Base-by-base conservation (phyloP, 495 filamentous ascomycete species). In the Aspergillus bertholletiae region DNA sequence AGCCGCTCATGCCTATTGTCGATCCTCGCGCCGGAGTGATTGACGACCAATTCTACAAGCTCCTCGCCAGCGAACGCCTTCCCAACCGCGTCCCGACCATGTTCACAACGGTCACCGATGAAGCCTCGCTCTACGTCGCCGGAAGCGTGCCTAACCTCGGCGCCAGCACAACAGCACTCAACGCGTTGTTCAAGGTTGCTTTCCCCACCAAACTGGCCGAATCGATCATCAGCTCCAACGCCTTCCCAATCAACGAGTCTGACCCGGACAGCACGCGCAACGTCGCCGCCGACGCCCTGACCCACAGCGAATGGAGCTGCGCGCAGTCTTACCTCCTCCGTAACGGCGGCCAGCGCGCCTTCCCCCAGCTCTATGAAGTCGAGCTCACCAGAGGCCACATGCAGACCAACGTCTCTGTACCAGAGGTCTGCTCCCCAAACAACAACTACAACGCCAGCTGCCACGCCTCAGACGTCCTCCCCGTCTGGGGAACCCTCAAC, bases 401-500 rank as follows among this genome's bases (percentile, higher is more conserved):
- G 17, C 61, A 62, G 21, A 61, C 55, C 2, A 57, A 27, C 15
- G 47, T 54, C 26, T 21, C 35, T n/a, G 50, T 60, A 5, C 63
- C 66, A 3, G 60, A 46, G 3, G 54, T 67, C 22, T 71, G 68
- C 45, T 63, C 55, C n/a, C 63, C 66, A 1, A 66, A 67, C 57
- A n/a, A 17, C n/a, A 27, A 44, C 34, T 64, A 62, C 55, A 68
- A 67, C 40, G 65, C 68, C 1, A 64, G 60, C 7, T 71, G 68
- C 47, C 68, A 71, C 41, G 27, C 63, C 7, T 48, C 66, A 5
- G 66, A 71, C 22, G 59, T 66, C 8, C 56, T 71, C 1, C 66
- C 60, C 7, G 58, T 58, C 24, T 71, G 68, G 68, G 66, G 66
- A 3, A 69, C 60, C 0, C 49, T 71, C 8, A 69, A 71, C 37